A percentile compares a stretch with the other conserved stretches of the same genome.
phyloP scores from a whole-genome alignment of 169 alveolate species.

The Eimeria praecox region DNA sequence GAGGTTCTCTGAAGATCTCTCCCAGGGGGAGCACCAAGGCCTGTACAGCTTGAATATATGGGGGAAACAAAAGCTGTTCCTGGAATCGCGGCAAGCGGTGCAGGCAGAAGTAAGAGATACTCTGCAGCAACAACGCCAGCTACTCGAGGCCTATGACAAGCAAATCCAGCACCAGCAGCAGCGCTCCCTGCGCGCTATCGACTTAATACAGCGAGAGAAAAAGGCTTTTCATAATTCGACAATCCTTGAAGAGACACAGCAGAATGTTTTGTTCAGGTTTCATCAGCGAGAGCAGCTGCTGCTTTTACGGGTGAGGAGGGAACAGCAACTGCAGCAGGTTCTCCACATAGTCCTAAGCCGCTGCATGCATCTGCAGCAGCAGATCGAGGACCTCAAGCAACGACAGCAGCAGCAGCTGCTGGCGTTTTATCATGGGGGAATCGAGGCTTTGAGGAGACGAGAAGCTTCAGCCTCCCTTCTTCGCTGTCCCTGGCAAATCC shows the following conservation, averaged over 20 bases:
- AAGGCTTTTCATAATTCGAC: background rate
- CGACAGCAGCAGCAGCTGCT: constrained; percentile 34
- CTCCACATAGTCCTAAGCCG: constrained; percentile 16
- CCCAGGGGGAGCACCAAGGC: background rate
- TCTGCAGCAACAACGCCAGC: constrained; percentile 21
- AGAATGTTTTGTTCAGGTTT: background rate
- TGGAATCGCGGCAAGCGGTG: background rate
- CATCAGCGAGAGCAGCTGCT: constrained; percentile 16
- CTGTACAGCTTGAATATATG: background rate
- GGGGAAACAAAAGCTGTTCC: background rate
- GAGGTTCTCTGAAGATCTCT: background rate
- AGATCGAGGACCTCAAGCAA: background rate
- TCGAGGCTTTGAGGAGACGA: background rate
- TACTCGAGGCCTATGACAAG: background rate
- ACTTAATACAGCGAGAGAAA: background rate
- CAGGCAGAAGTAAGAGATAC: background rate
- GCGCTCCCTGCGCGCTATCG: background rate
- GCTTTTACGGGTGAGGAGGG: constrained; percentile 1
- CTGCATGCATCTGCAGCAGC: constrained; percentile 45
- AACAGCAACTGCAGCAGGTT: constrained; percentile 57
- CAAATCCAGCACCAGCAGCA: constrained; percentile 24
- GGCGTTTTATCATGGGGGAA: background rate
- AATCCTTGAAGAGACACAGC: background rate
- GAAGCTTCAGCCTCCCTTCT: background rate
- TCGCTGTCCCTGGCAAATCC: constrained; percentile 25